A percentile compares a stretch with the other conserved stretches of the same genome.
Evolutionary conservation across 805 yeast species (phyloP).

Genomic region (Zygotorulaspora danielsina): DNA sequence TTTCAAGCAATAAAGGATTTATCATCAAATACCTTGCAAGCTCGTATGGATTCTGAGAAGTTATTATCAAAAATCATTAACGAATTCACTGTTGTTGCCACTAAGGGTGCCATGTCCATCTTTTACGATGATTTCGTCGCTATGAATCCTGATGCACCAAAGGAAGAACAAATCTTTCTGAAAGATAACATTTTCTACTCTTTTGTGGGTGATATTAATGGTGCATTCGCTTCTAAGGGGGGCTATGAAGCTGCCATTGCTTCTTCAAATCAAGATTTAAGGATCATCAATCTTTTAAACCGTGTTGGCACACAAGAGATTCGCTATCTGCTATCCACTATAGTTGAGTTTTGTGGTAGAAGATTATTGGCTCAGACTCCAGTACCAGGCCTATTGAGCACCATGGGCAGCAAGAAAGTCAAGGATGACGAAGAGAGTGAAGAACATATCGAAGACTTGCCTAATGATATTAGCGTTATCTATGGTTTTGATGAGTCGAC

Average conservation of each 20-base stretch:
- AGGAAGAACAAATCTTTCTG: slow-evolving; percentile 60
- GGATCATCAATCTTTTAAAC: slow-evolving; percentile 65
- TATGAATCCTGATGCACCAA: slow-evolving; percentile 72
- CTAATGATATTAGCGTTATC: slow-evolving; percentile 47
- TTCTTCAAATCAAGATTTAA: slow-evolving; percentile 72
- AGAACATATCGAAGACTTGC: slow-evolving; percentile 37
- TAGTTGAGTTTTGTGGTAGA: slow-evolving; percentile 86
- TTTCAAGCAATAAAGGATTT: slow-evolving; percentile 77
- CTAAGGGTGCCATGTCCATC: slow-evolving; percentile 73
- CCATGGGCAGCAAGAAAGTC: slow-evolving; percentile 38
- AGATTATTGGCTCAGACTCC: slow-evolving; percentile 91
- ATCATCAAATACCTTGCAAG: slow-evolving; percentile 53
- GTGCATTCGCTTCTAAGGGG: slow-evolving; percentile 61
- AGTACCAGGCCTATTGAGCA: slow-evolving; percentile 69
- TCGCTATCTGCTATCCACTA: slow-evolving; percentile 71
- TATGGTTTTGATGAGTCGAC: slow-evolving; percentile 73
- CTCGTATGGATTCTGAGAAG: slow-evolving; percentile 71
- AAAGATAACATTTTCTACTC: slow-evolving; percentile 86
- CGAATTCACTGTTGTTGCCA: slow-evolving; percentile 74
- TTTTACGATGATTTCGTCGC: slow-evolving; percentile 70
- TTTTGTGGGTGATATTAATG: slow-evolving; percentile 56
- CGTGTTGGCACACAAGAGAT: slow-evolving; percentile 59
- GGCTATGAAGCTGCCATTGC: slow-evolving; percentile 85
- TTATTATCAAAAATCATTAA: slow-evolving; percentile 63
- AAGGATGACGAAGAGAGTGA: slow-evolving; percentile 42